Percentiles rank a stretch among this genome's conserved stretches.
Evolutionary conservation across 2,329 filamentous ascomycete species (phyloP).

Genomic region (Spiromastix sp.): DNA sequence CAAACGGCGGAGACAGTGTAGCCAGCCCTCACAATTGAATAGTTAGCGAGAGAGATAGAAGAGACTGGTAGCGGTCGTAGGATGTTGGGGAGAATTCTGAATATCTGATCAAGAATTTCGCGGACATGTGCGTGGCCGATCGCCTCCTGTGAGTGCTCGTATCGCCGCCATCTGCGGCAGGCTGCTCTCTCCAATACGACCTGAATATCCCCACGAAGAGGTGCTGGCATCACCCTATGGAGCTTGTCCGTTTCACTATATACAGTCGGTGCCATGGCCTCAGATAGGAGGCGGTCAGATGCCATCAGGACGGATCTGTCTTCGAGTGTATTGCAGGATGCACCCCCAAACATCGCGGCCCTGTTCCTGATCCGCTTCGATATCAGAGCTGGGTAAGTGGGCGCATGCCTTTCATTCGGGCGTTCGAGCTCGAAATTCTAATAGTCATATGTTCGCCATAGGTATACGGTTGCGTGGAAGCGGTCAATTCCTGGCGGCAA

Average conservation of each 20-base stretch:
- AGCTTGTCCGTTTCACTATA: background rate
- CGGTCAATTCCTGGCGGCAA: constrained; percentile 57
- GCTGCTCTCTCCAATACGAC: too few species aligned
- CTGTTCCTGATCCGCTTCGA: constrained; percentile 88
- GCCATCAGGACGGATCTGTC: constrained; percentile 25
- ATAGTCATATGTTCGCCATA: too few species aligned
- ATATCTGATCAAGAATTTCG: too few species aligned
- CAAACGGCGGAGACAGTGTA: background rate
- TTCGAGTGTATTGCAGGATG: constrained; percentile 21
- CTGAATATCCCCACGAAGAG: too few species aligned
- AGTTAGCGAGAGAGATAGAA: too few species aligned
- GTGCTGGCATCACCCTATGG: constrained; percentile 1
- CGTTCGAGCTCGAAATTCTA: too few species aligned
- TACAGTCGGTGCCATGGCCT: constrained; percentile 9
- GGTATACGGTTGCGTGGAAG: constrained; percentile 82
- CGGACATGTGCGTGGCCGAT: constrained; percentile 1
- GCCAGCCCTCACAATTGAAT: background rate
- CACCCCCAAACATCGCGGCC: constrained; percentile 52
- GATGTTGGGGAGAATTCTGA: too few species aligned
- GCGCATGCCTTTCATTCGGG: constrained; percentile 3
- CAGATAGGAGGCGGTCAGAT: constrained; percentile 9
- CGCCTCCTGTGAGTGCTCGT: too few species aligned
- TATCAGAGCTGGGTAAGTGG: constrained; percentile 69
- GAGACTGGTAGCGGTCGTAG: too few species aligned
- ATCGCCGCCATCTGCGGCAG: too few species aligned